phyloP scores from a whole-genome alignment of 129 eudicot species.

The Centella asiatica region DNA sequence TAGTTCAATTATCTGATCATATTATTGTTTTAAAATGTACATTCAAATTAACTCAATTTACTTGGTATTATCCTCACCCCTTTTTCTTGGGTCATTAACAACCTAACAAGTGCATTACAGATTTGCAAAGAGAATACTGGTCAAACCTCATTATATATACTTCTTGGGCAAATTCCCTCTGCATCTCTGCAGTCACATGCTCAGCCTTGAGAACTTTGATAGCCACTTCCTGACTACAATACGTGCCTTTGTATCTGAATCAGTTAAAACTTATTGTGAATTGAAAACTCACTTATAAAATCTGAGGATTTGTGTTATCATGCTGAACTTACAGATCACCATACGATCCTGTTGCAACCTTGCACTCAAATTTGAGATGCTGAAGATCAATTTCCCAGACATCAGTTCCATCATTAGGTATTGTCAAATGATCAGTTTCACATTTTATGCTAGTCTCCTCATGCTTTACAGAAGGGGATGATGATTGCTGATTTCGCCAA shows the following conservation, averaged over 20 bases:
- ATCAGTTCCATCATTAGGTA: slow-evolving; percentile 65
- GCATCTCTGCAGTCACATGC: slow-evolving; percentile 51
- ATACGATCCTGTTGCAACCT: slow-evolving; percentile 70
- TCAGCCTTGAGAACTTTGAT: slow-evolving; percentile 79
- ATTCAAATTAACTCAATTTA: too few species aligned
- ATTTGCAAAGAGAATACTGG: background rate
- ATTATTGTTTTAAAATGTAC: too few species aligned
- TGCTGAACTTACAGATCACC: slow-evolving; percentile 67
- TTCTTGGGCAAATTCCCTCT: slow-evolving; percentile 72
- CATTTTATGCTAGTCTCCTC: slow-evolving; percentile 17
- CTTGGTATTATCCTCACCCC: background rate
- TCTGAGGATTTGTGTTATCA: background rate
- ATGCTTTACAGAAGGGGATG: slow-evolving; percentile 19
- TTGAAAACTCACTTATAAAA: slow-evolving; percentile 3
- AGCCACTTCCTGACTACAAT: slow-evolving; percentile 76
- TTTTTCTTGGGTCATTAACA: background rate
- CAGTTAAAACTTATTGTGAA: background rate
- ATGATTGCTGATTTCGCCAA: slow-evolving; percentile 18
- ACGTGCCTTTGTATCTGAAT: slow-evolving; percentile 64
- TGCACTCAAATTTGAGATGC: slow-evolving; percentile 42
- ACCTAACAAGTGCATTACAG: background rate
- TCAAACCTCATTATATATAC: slow-evolving; percentile 71
- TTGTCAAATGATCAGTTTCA: slow-evolving; percentile 34
- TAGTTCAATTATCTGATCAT: background rate
- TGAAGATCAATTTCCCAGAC: slow-evolving; percentile 70